These are phyloP conservation scores for Irpex lacteus DNA, from an alignment of 1,284 basidiomycete species.

Conservation along the genomic window DNA sequence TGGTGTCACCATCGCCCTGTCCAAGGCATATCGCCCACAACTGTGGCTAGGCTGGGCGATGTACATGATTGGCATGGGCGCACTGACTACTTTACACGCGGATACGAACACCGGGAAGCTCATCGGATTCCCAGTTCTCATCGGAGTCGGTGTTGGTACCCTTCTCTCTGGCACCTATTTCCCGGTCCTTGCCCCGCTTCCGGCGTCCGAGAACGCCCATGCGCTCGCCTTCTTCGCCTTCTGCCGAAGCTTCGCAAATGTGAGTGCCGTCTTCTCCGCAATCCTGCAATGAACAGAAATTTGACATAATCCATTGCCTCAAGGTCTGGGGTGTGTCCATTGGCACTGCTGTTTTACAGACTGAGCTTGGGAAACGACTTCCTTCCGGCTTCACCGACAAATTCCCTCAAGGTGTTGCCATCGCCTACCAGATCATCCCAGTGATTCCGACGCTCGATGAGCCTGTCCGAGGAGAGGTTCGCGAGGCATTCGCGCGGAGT, in stretches of 20 bases:
- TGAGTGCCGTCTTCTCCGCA: conserved; percentile 5
- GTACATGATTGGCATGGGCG: conserved; percentile 3
- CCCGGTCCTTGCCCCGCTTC: conserved; percentile 16
- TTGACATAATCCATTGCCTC: conserved; percentile 14
- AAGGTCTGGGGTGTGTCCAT: conserved; percentile 40
- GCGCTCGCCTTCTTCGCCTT: conserved; percentile 17
- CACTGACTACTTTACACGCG: conserved; percentile 5
- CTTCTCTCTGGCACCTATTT: conserved; percentile 10
- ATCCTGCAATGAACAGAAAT: conserved; percentile 20
- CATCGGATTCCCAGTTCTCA: conserved; percentile 6
- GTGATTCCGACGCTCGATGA: conserved; percentile 29
- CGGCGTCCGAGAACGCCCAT: conserved; percentile 14
- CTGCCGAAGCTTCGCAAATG: conserved; percentile 13
- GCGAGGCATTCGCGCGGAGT: conserved; percentile 32
- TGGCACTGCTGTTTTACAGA: conserved; percentile 37
- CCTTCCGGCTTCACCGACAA: conserved; percentile 29
- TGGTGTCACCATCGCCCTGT: conserved; percentile 5
- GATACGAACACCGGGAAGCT: not conserved
- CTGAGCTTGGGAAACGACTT: conserved; percentile 32
- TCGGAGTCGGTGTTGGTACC: conserved; percentile 9
- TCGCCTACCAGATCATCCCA: conserved; percentile 38
- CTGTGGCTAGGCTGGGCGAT: conserved; percentile 9
- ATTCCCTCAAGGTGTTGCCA: conserved; percentile 31
- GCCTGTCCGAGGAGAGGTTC: conserved; percentile 29
- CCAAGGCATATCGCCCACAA: conserved; percentile 12